Conservation (phyloP, 2,329 filamentous ascomycete species). For the Diaporthe citrichinensis region DNA sequence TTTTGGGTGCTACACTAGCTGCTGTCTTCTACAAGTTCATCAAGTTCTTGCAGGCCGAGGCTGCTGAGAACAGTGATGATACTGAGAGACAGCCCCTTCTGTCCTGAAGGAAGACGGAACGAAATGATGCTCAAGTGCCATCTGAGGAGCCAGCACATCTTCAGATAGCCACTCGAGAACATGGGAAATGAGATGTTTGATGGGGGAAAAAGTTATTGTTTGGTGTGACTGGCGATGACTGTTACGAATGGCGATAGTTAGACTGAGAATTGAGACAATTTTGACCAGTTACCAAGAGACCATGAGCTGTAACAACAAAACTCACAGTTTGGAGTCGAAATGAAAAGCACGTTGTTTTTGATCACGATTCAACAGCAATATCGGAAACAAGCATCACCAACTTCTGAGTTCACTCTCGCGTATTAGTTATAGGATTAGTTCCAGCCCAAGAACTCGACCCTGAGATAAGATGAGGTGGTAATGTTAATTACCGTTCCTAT, state of each 20-base stretch:
- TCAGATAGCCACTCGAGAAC: neutral
- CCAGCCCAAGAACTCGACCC: no score
- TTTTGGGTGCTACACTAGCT: conserved; percentile 48
- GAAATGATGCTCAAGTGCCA: neutral
- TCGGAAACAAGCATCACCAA: no score
- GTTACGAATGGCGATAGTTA: neutral
- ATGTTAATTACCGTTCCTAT: no score
- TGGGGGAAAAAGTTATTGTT: neutral
- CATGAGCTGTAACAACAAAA: no score
- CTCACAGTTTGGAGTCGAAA: accelerated
- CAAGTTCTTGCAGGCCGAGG: conserved; percentile 57
- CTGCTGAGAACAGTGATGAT: conserved; percentile 31
- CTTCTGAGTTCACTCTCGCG: no score
- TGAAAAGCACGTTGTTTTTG: neutral
- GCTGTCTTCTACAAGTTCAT: conserved; percentile 60
- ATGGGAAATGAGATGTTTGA: neutral
- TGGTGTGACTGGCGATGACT: neutral
- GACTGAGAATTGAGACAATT: neutral
- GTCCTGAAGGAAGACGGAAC: neutral
- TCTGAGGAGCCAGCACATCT: neutral
- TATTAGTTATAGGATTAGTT: no score
- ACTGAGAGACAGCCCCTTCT: conserved; percentile 37
- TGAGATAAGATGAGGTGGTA: no score
- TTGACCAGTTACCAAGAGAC: neutral
- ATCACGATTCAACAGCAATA: no score